These are phyloP conservation scores for Ceratocystis smalleyi DNA, from an alignment of 2,329 filamentous ascomycete species.

Conservation along the genomic window DNA sequence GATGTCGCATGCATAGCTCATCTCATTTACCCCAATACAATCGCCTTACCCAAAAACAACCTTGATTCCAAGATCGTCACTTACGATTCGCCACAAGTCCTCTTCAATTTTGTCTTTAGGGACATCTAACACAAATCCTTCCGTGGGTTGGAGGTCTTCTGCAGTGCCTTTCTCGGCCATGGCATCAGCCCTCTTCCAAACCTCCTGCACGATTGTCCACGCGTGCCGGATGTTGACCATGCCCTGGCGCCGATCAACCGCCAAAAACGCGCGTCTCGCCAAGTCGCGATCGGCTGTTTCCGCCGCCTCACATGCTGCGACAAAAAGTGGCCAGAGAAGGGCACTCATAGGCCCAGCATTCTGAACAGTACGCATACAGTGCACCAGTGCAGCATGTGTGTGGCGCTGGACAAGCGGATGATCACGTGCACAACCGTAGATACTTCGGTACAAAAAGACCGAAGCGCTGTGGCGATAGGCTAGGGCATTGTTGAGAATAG, in stretches of 20 bases:
- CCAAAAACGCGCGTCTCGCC: slow-evolving; percentile 36
- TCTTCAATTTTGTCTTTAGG: slow-evolving; percentile 18
- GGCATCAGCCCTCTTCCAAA: slow-evolving; percentile 41
- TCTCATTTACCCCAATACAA: too few relatives aligned
- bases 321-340: slow-evolving; percentile 52
- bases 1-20: background rate
- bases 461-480: slow-evolving; percentile 44
- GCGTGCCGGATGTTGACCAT: slow-evolving; percentile 50
- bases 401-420: slow-evolving; percentile 40
- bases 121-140: background rate
- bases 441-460: slow-evolving; percentile 41
- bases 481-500: slow-evolving; percentile 43
- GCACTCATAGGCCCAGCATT: slow-evolving; percentile 47
- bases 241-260: slow-evolving; percentile 41
- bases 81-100: slow-evolving; percentile 42
- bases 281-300: slow-evolving; percentile 34
- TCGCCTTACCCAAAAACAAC: slow-evolving; percentile 40
- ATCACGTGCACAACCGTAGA: slow-evolving; percentile 32
- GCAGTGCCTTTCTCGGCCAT: slow-evolving; percentile 16
- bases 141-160: background rate
- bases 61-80: slow-evolving; percentile 41
- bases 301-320: slow-evolving; percentile 44
- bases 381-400: slow-evolving; percentile 33
- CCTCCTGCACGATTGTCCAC: slow-evolving; percentile 45
- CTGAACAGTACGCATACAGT: slow-evolving; percentile 40